Evolutionary conservation across 163 green algal species (phyloP).

Genomic region (Chlorella variabilis): DNA sequence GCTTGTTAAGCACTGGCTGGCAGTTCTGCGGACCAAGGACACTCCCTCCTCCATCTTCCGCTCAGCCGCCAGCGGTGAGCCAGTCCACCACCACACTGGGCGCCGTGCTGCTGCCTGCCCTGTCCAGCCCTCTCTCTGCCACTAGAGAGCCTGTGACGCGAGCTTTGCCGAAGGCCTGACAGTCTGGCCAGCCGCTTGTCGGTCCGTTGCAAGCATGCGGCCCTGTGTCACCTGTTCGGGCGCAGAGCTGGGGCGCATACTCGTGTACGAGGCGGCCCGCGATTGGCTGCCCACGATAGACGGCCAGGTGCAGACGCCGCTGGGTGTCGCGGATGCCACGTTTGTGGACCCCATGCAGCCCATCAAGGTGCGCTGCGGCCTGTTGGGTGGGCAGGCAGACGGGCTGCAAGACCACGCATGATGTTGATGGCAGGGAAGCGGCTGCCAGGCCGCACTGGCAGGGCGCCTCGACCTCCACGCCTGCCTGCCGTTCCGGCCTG

Average conservation of each 20-base stretch:
- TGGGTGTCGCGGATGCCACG: slow-evolving; percentile 72
- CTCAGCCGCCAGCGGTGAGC: not conserved
- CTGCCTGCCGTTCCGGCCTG: too few species aligned
- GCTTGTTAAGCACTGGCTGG: slow-evolving; percentile 96
- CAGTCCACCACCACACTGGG: too few species aligned
- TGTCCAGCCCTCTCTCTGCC: too few species aligned
- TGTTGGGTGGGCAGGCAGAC: too few species aligned
- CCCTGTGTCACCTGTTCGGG: slow-evolving; percentile 61
- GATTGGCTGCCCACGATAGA: slow-evolving; percentile 88
- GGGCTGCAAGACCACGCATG: too few species aligned
- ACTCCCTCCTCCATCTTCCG: slow-evolving; percentile 90
- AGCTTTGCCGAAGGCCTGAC: too few species aligned
- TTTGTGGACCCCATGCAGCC: slow-evolving; percentile 79
- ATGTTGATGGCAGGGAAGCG: not conserved
- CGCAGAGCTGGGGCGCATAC: slow-evolving; percentile 88
- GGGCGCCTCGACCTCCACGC: too few species aligned
- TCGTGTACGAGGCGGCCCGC: slow-evolving; percentile 85
- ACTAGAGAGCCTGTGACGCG: too few species aligned
- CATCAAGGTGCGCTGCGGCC: slow-evolving; percentile 68
- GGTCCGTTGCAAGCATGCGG: not conserved
- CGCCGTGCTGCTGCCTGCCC: too few species aligned
- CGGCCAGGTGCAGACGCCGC: slow-evolving; percentile 74
- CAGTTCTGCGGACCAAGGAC: slow-evolving; percentile 83
- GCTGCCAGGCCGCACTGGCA: too few species aligned
- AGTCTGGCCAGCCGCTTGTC: too few species aligned